Evolutionary conservation across 1,139 yeast genomes (phyloP), one percentile per base, ranked within the genome.

Genomic region (Candida freyschussii): DNA sequence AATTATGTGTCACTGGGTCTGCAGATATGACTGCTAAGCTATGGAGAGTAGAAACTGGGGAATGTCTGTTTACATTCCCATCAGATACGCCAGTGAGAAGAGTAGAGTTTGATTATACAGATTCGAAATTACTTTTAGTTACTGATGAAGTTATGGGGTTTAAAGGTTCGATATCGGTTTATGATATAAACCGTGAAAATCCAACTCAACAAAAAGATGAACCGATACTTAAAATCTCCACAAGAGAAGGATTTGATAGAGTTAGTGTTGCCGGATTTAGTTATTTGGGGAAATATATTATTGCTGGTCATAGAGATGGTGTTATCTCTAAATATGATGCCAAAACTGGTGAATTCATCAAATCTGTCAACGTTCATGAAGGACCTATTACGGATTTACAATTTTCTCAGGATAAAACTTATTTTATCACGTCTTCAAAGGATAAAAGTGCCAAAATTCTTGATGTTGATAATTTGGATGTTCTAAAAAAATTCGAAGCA

Each of bases 71-170:
- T 61, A 77, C 83, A 24, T 86, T 91, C 83, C 72, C 71, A 33
- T 69, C 80, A 43, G 77, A 78, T 41, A 80, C 96, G 26, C 95
- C 97, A 21, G 93, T 85, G 34, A 83, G 93, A 67, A 75, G 91
- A 59, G 95, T 87, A 36, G 89, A 86, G 52, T 84, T 91, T 53
- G 75, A 85, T 20, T 86, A 91, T 36, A 78, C 78, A 52, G 81
- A 82, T 46, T 65, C 67, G 41, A 70, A 69, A 56, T 65, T 89
- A 38, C 69, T 89, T 51, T 83, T 84, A 16, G 78, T 91, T 29
- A 79, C 94, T 31, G 97, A 89, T 59, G 87, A 84, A 57, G 95
- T 86, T 48, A 87, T 91, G 96, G 95, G 95, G 32, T 77, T 77
- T 58, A 71, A 69, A 39, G 96, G 97, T 59, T 72, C 87, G 30